Percentiles rank a stretch among this genome's conserved stretches.
phyloP scores from a whole-genome alignment of 768 basidiomycete genomes.

The Imleria badia region DNA sequence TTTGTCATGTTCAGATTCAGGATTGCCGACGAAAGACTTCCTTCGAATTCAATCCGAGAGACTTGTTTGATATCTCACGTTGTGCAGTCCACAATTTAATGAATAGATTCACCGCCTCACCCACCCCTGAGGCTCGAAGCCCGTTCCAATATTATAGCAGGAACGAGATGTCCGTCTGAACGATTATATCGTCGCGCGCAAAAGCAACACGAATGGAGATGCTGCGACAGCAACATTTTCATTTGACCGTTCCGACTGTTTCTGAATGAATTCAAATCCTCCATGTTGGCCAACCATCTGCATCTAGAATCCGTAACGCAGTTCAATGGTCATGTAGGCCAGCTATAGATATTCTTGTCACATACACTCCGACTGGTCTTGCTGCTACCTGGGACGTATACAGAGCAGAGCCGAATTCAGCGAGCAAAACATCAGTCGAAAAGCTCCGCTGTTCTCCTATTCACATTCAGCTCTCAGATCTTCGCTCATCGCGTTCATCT shows the following conservation, averaged over 20 bases:
- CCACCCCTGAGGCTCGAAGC: background rate
- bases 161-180: background rate
- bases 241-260: too few species aligned
- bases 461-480: background rate
- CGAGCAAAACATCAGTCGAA: background rate
- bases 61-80: background rate
- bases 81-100: background rate
- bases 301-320: too few species aligned
- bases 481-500: slow-evolving; percentile 5
- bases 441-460: background rate
- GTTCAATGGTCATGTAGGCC: background rate
- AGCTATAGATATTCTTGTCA: background rate
- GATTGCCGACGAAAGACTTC: background rate
- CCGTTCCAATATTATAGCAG: background rate
- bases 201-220: too few species aligned
- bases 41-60: background rate
- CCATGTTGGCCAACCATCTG: too few species aligned
- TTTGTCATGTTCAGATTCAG: background rate
- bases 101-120: too few species aligned
- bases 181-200: background rate
- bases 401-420: background rate
- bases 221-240: too few species aligned
- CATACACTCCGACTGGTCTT: background rate
- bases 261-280: too few species aligned
- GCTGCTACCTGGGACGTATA: background rate